Percentiles rank a stretch among this genome's conserved stretches.
Conservation (phyloP, 306 rosid species). For the Malus sylvestris region DNA sequence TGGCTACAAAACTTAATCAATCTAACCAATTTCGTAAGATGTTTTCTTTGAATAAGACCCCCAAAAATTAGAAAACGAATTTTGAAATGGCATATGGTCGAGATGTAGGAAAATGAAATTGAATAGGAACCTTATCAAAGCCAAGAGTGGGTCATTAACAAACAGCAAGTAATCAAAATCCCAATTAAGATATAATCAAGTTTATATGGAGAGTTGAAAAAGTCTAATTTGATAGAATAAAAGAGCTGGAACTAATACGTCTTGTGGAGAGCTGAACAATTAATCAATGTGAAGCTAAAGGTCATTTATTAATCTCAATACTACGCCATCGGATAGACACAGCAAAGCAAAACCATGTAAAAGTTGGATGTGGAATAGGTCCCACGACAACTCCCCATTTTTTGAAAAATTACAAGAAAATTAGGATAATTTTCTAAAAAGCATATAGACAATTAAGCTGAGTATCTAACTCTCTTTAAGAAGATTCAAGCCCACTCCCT, state of each 20-base stretch:
- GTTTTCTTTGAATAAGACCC: neutral
- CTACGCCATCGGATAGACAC: neutral
- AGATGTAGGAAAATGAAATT: neutral
- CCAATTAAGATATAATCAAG: no score
- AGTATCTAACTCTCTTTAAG: no score
- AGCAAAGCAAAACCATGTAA: no score
- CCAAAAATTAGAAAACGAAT: neutral
- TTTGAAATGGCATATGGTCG: neutral
- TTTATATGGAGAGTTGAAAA: neutral
- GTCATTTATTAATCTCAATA: neutral
- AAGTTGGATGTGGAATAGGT: no score
- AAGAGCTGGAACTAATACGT: neutral
- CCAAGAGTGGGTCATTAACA: neutral
- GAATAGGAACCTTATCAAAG: neutral
- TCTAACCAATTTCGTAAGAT: neutral
- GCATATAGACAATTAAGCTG: no score
- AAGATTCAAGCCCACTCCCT: no score
- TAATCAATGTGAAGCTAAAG: neutral
- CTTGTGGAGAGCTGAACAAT: neutral
- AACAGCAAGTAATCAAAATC: neutral
- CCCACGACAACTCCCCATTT: no score
- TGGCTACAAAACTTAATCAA: neutral
- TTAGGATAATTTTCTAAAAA: no score
- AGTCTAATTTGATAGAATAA: neutral
- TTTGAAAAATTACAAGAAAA: no score